Base-by-base conservation (phyloP, 2,329 filamentous ascomycete species). In the Beauveria medogensis region DNA sequence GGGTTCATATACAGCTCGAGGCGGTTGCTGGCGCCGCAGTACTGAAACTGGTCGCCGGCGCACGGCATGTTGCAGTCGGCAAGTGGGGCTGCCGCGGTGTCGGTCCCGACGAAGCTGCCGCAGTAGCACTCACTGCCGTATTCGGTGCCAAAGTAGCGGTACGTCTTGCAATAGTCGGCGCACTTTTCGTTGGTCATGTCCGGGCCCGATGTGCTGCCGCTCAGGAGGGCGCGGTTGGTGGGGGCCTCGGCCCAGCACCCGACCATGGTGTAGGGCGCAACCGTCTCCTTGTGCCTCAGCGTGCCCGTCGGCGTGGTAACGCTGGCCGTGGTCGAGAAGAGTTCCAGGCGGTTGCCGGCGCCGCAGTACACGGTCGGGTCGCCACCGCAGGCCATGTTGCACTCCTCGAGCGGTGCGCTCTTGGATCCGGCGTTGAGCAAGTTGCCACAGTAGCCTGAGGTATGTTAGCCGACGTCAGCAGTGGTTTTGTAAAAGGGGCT, bases 401-500 rank as follows among this genome's bases (percentile, higher is more conserved):
- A 75, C 20, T 75, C 69, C 5, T 61, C 63, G 20, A 73, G 53
- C 6, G 70, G 67, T 2, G 70, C 72, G 8, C 65, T 66, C 5
- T 63, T 61, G 47, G 69, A 70, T 34, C 66, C 68, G 30, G 65
- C 56, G 24, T 66, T 66, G 10, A 80, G 67, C 5, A 67, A 69
- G 65, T 81, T 77, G 40, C 78, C 79, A 67, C 80, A 82, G 65
- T 79, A 82, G 67, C 74, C 73, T 76, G 52, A 7, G 9, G 3
- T 8, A 5, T 30, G 34, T 62, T 46, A 64, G 63, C 52, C 51
- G 40, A 2, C 28, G 48, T 43, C 20, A 10, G 5, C 44, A 40
- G 30, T 16, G 41, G 18, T 24, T 22, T 53, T 41, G 50, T n/a
- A 12, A 18, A 2, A 22, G 18, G 22, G 54, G 69, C 72, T 72